These are phyloP conservation scores for Phytophthora citrophthora DNA, from an alignment of 352 stramenopile genomes.

Conservation along the genomic window DNA sequence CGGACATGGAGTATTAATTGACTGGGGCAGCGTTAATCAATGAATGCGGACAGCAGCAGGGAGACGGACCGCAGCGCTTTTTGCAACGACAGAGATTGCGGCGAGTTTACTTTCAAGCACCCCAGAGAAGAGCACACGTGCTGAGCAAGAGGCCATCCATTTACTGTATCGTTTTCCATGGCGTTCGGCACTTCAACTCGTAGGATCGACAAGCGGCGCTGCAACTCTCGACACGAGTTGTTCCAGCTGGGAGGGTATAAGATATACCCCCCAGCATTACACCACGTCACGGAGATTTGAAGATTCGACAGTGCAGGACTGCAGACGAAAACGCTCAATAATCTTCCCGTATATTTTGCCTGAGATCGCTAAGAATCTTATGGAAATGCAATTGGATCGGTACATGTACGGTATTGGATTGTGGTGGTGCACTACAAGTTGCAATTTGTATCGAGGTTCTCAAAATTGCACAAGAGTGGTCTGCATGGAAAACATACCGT, in stretches of 20 bases:
- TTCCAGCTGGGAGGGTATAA: constrained; percentile 7
- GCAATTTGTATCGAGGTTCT: background rate
- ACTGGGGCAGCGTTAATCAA: background rate
- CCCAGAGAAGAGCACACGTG: background rate
- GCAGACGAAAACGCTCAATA: background rate
- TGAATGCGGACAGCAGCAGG: background rate
- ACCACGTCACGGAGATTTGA: constrained; percentile 12
- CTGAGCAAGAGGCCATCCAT: background rate
- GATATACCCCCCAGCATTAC: background rate
- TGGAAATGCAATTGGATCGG: constrained; percentile 1
- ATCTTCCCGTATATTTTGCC: background rate
- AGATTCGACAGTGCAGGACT: constrained; percentile 7
- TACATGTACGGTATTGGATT: background rate
- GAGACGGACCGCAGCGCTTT: background rate
- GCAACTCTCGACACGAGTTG: background rate
- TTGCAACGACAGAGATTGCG: constrained; percentile 11
- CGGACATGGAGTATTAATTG: background rate
- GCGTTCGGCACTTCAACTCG: background rate
- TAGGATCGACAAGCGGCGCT: background rate
- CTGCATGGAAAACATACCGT: no score
- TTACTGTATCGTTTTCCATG: background rate
- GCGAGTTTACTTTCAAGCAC: background rate
- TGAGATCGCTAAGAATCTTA: constrained; percentile 5
- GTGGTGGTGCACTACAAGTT: background rate
- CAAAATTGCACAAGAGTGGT: background rate